These are phyloP conservation scores for Chloranthus sessilifolius DNA, from an alignment of 164 flowering plant species.

Conservation along the genomic window DNA sequence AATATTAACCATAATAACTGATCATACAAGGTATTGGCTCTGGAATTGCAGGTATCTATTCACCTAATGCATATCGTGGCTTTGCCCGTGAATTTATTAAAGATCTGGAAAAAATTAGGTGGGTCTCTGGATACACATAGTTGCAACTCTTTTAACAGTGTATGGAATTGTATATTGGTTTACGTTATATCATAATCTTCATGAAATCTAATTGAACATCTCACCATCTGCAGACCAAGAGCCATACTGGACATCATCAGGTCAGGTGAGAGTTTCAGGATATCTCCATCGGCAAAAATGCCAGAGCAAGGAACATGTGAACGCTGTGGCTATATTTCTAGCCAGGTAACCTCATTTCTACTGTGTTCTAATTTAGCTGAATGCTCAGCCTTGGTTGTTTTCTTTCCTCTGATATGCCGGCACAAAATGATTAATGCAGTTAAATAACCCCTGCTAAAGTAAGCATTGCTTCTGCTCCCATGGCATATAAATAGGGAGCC, in stretches of 20 bases:
- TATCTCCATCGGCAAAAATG: slow-evolving; percentile 84
- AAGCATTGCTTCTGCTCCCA: neutral
- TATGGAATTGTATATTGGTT: too few relatives aligned
- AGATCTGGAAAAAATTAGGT: slow-evolving; percentile 93
- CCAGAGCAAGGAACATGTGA: slow-evolving; percentile 98
- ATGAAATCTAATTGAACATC: slow-evolving; percentile 7
- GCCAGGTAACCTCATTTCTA: slow-evolving; percentile 55
- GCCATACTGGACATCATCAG: slow-evolving; percentile 92
- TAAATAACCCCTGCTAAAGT: neutral
- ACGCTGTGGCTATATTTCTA: slow-evolving; percentile 96
- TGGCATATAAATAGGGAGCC: neutral
- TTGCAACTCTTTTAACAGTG: too few relatives aligned
- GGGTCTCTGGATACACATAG: neutral
- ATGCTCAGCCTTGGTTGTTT: neutral
- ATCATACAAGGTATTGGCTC: too few relatives aligned
- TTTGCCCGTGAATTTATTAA: slow-evolving; percentile 98
- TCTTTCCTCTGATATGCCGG: neutral
- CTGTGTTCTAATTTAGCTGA: neutral
- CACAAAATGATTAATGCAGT: neutral
- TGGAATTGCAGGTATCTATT: slow-evolving; percentile 92
- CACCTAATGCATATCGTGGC: slow-evolving; percentile 98
- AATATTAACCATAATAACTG: too few relatives aligned
- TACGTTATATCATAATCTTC: too few relatives aligned
- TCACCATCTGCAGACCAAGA: slow-evolving; percentile 66
- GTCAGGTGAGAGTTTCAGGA: slow-evolving; percentile 92